Percentiles rank a stretch among this genome's conserved stretches.
phyloP scores from a whole-genome alignment of 352 stramenopile genomes.

The Phytophthora kernoviae region DNA sequence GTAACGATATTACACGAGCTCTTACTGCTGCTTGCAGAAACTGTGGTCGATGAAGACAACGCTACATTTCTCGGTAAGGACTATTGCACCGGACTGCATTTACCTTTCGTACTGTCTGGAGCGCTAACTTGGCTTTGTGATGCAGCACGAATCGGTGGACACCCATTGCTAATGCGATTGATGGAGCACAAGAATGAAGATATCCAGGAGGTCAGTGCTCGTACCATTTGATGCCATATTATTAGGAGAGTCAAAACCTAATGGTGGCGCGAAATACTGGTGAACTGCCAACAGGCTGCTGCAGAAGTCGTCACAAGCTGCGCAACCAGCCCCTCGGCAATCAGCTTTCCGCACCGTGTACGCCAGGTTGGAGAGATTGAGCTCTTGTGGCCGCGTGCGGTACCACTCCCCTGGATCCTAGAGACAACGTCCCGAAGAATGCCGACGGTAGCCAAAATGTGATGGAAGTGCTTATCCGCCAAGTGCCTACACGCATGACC shows the following conservation, averaged over 20 bases:
- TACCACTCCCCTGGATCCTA: conserved; percentile 70
- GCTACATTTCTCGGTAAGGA: conserved; percentile 70
- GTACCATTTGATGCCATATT: background rate
- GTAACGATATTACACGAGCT: conserved; percentile 48
- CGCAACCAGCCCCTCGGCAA: conserved; percentile 61
- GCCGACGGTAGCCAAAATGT: conserved; percentile 26
- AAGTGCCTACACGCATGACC: conserved; percentile 84
- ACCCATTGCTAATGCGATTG: conserved; percentile 68
- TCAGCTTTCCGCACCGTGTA: conserved; percentile 70
- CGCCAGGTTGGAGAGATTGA: conserved; percentile 67
- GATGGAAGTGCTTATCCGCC: conserved; percentile 73
- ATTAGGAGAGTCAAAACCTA: background rate
- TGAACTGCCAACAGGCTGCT: conserved; percentile 44
- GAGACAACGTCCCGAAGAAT: conserved; percentile 40
- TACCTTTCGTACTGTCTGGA: background rate
- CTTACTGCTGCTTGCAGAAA: conserved; percentile 46
- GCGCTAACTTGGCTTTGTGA: background rate
- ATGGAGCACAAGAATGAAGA: conserved; percentile 81
- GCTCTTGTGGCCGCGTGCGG: conserved; percentile 52
- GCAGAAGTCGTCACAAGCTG: conserved; percentile 71
- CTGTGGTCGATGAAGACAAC: conserved; percentile 82
- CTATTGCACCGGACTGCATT: background rate
- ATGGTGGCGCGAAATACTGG: background rate
- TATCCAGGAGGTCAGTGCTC: conserved; percentile 64
- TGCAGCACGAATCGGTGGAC: conserved; percentile 65